Evolutionary conservation across 257 asterid species (phyloP), one percentile per base, ranked within the genome.

Genomic region (Petrea volubilis): DNA sequence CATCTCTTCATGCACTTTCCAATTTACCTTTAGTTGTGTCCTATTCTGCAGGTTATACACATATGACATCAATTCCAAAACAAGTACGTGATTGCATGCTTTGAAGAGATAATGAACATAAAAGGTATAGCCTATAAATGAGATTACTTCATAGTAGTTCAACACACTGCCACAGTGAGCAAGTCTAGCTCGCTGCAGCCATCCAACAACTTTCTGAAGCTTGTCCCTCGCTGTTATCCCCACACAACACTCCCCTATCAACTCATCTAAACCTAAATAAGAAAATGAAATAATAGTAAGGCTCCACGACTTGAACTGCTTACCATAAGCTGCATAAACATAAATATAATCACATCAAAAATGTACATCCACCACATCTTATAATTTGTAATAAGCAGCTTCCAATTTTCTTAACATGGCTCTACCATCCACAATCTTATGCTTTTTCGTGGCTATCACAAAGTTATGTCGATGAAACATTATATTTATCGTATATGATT

Each of bases 1-100:
- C 10, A 79, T 72, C 87, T 87, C 89, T 67, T 84, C 85, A 9
- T 70, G 87, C 53, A 70, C 74, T 72, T 87, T 89, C 96, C 96
- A 89, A 50, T 89, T 89, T 46, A 82, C 65, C 65, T 76, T 70
- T 53, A 66, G 27, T 74, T 78, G 90, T 76, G 77, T 82, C 81
- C 78, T 65, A 77, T 79, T 52, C 85, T 82, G 79, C 67, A 74
- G 23, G 46, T 59, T n/a, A n/a, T n/a, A n/a, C 49, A 68, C 31
- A 46, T 25, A 41, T 46, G 65, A 67, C 27, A 41, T 77, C 38
- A 64, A 57, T 79, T 24, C 33, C 20, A 65, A 13, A 44, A 56
- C 10, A 44, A 43, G 27, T 5, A 47, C 9, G 7, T 20, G 47
- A 40, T 17, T 55, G 46, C 74, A 24, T n/a, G 46, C 25, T 57